Percentiles rank a stretch among this genome's conserved stretches.
These are phyloP conservation scores for Ploettnerulaceae sp. DNA, from an alignment of 2,329 filamentous ascomycete species.

Conservation along the genomic window DNA sequence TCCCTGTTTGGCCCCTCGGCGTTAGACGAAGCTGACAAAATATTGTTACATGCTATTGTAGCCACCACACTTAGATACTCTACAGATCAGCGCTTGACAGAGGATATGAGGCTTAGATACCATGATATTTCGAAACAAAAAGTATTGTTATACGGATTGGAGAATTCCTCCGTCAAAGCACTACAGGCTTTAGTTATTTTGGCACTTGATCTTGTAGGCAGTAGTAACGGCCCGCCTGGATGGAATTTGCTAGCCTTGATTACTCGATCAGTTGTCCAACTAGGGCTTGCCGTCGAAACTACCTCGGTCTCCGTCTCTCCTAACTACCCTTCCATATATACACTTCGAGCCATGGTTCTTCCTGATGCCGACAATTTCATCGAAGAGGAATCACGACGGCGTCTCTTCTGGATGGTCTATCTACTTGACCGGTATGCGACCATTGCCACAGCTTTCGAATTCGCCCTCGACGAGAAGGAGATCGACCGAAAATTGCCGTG, in stretches of 20 bases:
- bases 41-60: slow-evolving; percentile 82
- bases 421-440: slow-evolving; percentile 86
- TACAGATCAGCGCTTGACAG: slow-evolving; percentile 67
- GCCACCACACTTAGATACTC: slow-evolving; percentile 84
- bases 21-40: slow-evolving; percentile 74
- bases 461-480: slow-evolving; percentile 82
- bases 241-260: slow-evolving; percentile 92
- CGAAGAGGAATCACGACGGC: slow-evolving; percentile 79
- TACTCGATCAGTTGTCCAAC: slow-evolving; percentile 80
- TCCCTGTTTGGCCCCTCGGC: slow-evolving; percentile 72
- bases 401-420: slow-evolving; percentile 94
- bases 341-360: slow-evolving; percentile 76
- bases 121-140: slow-evolving; percentile 79
- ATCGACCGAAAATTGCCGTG: slow-evolving; percentile 85
- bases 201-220: slow-evolving; percentile 78
- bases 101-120: slow-evolving; percentile 68
- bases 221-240: slow-evolving; percentile 82
- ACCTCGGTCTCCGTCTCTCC: slow-evolving; percentile 76
- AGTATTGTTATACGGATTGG: slow-evolving; percentile 80
- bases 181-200: slow-evolving; percentile 84
- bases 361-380: slow-evolving; percentile 81
- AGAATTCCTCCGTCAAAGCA: slow-evolving; percentile 84
- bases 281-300: slow-evolving; percentile 78
- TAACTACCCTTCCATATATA: slow-evolving; percentile 81
- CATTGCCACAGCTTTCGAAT: slow-evolving; percentile 86